Evolutionary conservation across 2,329 filamentous ascomycete species (phyloP).

Genomic region (Hypoxylon rubiginosum): DNA sequence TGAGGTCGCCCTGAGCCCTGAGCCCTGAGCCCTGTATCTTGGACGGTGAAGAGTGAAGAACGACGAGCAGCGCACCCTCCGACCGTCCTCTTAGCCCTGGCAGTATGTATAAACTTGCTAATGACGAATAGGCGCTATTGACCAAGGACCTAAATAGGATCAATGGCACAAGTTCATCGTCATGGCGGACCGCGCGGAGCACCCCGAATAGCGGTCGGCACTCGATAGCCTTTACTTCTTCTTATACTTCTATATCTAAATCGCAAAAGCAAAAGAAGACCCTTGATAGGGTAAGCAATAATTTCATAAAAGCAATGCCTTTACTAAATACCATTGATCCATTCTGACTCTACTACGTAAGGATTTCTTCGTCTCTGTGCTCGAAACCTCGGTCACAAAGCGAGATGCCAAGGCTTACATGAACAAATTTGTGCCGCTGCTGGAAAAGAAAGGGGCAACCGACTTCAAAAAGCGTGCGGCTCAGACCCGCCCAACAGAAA

Average conservation of each 20-base stretch:
- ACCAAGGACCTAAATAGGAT: conserved; percentile 43
- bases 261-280: conserved; percentile 63
- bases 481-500: conserved; percentile 45
- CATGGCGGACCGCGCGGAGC: conserved; percentile 41
- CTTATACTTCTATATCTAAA: conserved; percentile 58
- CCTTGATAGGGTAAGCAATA: conserved; percentile 60
- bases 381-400: conserved; percentile 91
- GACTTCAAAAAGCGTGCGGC: conserved; percentile 50
- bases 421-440: conserved; percentile 76
- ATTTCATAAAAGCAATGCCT: not conserved
- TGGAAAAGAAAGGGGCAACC: conserved; percentile 53
- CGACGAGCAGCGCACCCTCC: not conserved
- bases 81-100: not conserved
- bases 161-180: conserved; percentile 46
- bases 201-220: conserved; percentile 47
- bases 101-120: conserved; percentile 22
- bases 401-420: conserved; percentile 93
- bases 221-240: conserved; percentile 47
- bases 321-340: conserved; percentile 20
- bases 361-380: conserved; percentile 88
- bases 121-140: conserved; percentile 43
- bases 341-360: conserved; percentile 52
- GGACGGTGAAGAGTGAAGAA: not conserved
- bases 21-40: not conserved
- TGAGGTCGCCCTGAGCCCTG: conserved; percentile 22